phyloP scores from a whole-genome alignment of 805 yeast genomes.

The Suhomyces tanzawaensis region DNA sequence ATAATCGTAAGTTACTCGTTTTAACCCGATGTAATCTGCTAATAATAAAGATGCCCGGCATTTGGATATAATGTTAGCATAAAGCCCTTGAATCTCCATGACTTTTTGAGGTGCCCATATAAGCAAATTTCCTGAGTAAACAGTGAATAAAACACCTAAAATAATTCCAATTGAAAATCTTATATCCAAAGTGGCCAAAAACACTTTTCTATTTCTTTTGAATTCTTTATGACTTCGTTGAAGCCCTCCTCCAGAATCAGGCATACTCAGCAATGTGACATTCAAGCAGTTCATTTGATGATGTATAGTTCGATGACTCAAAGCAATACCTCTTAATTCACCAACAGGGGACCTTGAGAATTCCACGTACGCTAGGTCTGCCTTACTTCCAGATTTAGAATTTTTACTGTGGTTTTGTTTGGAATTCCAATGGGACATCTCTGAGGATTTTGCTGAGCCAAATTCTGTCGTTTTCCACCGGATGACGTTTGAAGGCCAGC shows the following conservation, averaged over 20 bases:
- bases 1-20: constrained; percentile 88
- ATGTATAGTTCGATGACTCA: constrained; percentile 82
- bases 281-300: constrained; percentile 83
- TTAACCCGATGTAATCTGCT: constrained; percentile 84
- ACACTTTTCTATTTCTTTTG: constrained; percentile 48
- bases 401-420: constrained; percentile 15
- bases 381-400: constrained; percentile 11
- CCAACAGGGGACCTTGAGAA: constrained; percentile 89
- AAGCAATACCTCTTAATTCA: constrained; percentile 87
- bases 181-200: constrained; percentile 46
- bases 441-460: constrained; percentile 54
- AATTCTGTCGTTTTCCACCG: constrained; percentile 86
- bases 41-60: constrained; percentile 70
- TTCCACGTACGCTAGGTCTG: constrained; percentile 88
- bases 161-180: constrained; percentile 77
- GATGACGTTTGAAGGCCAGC: constrained; percentile 72
- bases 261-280: constrained; percentile 63
- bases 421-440: constrained; percentile 25
- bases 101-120: constrained; percentile 76
- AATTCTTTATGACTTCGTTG: constrained; percentile 36
- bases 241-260: constrained; percentile 55
- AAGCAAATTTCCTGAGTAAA: constrained; percentile 79
- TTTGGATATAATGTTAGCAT: constrained; percentile 74
- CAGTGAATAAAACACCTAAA: constrained; percentile 73
- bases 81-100: constrained; percentile 79